Conservation (phyloP, 1,139 yeast species). For the Waltiozyma sp. region DNA sequence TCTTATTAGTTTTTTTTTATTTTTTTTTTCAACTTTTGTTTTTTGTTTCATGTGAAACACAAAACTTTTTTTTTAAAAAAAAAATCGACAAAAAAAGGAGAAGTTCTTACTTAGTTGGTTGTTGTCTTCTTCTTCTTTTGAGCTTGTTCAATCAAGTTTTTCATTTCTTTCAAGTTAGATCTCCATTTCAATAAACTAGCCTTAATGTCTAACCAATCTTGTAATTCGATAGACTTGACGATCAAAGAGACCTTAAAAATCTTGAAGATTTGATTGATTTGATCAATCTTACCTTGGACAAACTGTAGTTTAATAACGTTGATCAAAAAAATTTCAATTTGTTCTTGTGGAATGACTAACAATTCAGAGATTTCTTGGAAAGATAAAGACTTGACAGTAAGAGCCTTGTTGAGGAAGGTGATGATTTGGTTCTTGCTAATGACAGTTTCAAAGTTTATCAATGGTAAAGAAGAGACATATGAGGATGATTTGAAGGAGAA, state of each 20-base stretch:
- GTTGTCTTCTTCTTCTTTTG: slow-evolving; percentile 10
- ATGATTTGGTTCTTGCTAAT: slow-evolving; percentile 12
- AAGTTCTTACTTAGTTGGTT: background rate
- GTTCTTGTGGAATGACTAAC: slow-evolving; percentile 3
- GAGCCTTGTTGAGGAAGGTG: slow-evolving; percentile 11
- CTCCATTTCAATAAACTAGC: slow-evolving; percentile 13
- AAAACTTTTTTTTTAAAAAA: too few species aligned
- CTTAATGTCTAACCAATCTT: slow-evolving; percentile 16
- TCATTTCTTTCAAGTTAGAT: slow-evolving; percentile 14
- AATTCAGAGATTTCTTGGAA: slow-evolving; percentile 9
- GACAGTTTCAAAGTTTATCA: slow-evolving; percentile 7
- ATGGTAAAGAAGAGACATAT: slow-evolving; percentile 1
- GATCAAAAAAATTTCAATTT: slow-evolving; percentile 15
- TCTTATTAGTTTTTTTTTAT: too few species aligned
- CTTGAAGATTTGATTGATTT: slow-evolving; percentile 9
- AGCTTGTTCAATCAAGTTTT: slow-evolving; percentile 11
- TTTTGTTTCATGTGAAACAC: too few species aligned
- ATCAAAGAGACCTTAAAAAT: slow-evolving; percentile 13
- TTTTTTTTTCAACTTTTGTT: too few species aligned
- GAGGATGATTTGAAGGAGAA: slow-evolving; percentile 7
- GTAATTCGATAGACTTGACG: slow-evolving; percentile 7
- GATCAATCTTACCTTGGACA: slow-evolving; percentile 16
- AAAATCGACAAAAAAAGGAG: too few species aligned
- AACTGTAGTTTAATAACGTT: slow-evolving; percentile 15
- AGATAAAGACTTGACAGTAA: slow-evolving; percentile 5